These are phyloP conservation scores for Pyracantha coccinea DNA, from an alignment of 331 rosid genomes.

Conservation along the genomic window DNA sequence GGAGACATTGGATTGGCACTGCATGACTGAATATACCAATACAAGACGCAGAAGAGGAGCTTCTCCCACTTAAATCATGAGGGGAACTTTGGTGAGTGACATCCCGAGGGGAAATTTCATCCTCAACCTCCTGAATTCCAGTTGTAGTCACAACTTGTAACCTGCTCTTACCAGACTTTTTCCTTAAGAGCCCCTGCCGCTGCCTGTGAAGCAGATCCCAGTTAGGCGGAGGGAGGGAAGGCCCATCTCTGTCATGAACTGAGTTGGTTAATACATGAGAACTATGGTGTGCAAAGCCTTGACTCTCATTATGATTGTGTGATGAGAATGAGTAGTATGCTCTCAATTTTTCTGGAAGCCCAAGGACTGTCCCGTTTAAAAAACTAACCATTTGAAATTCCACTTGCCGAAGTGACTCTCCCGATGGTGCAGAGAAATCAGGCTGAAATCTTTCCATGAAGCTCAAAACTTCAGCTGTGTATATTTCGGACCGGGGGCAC, in stretches of 20 bases:
- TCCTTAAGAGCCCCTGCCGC: conserved; percentile 63
- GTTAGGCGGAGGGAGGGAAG: conserved; percentile 44
- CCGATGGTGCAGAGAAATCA: conserved; percentile 88
- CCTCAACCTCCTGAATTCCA: conserved; percentile 70
- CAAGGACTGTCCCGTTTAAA: conserved; percentile 59
- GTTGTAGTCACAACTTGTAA: conserved; percentile 74
- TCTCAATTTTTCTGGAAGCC: conserved; percentile 71
- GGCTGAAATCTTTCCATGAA: conserved; percentile 78
- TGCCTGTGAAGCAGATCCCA: conserved; percentile 67
- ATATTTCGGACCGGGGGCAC: conserved; percentile 81
- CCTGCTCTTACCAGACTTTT: conserved; percentile 91
- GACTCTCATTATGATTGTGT: conserved; percentile 53
- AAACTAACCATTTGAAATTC: conserved; percentile 83
- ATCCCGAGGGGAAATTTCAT: conserved; percentile 56
- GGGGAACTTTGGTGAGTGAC: conserved; percentile 45
- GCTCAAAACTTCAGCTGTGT: conserved; percentile 62
- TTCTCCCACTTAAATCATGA: conserved; percentile 43
- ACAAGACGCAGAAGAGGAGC: conserved; percentile 48
- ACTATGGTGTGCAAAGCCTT: conserved; percentile 43
- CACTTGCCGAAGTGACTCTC: conserved; percentile 92
- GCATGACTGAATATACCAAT: conserved; percentile 77
- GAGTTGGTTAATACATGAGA: conserved; percentile 57
- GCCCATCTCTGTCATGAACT: conserved; percentile 58
- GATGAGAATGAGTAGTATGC: conserved; percentile 38
- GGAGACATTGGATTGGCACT: conserved; percentile 78